Conservation (phyloP, 1,139 yeast species). For the Ogataea hybrid region DNA sequence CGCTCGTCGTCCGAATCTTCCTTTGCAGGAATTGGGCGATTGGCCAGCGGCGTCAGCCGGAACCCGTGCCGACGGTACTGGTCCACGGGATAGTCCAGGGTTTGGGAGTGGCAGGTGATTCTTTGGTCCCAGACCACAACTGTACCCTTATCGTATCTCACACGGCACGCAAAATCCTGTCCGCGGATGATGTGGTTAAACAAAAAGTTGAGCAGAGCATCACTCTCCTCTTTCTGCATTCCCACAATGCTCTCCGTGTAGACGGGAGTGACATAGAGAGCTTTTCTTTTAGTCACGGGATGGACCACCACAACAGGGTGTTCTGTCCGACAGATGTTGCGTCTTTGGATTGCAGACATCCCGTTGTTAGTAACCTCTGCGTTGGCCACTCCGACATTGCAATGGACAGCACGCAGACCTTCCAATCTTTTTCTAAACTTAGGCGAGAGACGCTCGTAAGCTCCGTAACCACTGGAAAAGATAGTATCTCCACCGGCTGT, state of each 20-base stretch:
- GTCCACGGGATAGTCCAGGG: constrained; percentile 16
- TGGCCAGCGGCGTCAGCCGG: constrained; percentile 67
- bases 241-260: constrained; percentile 57
- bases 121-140: constrained; percentile 44
- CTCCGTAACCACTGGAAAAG: constrained; percentile 32
- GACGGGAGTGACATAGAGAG: constrained; percentile 51
- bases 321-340: constrained; percentile 33
- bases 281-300: constrained; percentile 54
- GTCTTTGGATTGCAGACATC: constrained; percentile 37
- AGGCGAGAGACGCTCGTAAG: constrained; percentile 29
- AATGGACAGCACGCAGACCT: constrained; percentile 41
- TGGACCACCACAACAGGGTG: constrained; percentile 60
- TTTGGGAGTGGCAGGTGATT: constrained; percentile 19
- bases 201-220: constrained; percentile 47
- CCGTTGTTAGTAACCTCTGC: constrained; percentile 38
- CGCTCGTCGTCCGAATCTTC: constrained; percentile 30
- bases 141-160: constrained; percentile 55
- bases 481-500: constrained; percentile 42
- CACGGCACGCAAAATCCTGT: constrained; percentile 56
- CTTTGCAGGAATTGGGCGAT: constrained; percentile 33
- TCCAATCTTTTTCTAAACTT: constrained; percentile 19
- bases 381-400: constrained; percentile 42
- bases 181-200: constrained; percentile 45
- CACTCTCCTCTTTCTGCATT: constrained; percentile 55
- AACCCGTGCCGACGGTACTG: constrained; percentile 56